A percentile compares a stretch with the other conserved stretches of the same genome.
Conservation (phyloP, 768 basidiomycete genomes). For the Boletus reticulatus region DNA sequence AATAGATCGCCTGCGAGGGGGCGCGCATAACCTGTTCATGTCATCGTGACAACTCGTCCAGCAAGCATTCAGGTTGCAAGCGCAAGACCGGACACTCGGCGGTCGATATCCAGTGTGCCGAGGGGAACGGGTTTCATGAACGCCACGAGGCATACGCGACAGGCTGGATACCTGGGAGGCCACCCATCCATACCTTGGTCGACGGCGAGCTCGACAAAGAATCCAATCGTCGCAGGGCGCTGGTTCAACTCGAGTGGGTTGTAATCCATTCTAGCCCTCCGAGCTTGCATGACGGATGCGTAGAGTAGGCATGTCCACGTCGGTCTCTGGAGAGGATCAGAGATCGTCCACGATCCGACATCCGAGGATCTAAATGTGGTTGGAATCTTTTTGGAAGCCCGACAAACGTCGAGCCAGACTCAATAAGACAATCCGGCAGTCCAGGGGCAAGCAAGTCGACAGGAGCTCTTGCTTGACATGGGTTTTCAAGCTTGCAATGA, state of each 20-base stretch:
- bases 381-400: constrained; percentile 1
- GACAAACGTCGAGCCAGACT: constrained; percentile 19
- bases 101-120: neutral
- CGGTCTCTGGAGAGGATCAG: neutral
- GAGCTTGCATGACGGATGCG: no score
- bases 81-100: neutral
- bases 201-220: constrained; percentile 14
- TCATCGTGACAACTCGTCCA: constrained; percentile 5
- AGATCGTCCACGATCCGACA: neutral
- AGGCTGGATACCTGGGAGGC: no score
- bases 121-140: neutral
- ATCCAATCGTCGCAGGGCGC: constrained; percentile 7
- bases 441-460: constrained; percentile 14
- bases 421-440: constrained; percentile 11
- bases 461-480: neutral
- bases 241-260: no score
- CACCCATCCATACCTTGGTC: constrained; percentile 7
- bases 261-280: no score
- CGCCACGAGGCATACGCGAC: neutral
- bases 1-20: neutral
- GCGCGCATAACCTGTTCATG: neutral
- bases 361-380: neutral
- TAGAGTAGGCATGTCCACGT: no score
- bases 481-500: constrained; percentile 5
- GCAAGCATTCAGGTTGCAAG: neutral